A percentile compares a stretch with the other conserved stretches of the same genome.
Conservation (phyloP, 106 monocot species). For the Apostasia ramifera region DNA sequence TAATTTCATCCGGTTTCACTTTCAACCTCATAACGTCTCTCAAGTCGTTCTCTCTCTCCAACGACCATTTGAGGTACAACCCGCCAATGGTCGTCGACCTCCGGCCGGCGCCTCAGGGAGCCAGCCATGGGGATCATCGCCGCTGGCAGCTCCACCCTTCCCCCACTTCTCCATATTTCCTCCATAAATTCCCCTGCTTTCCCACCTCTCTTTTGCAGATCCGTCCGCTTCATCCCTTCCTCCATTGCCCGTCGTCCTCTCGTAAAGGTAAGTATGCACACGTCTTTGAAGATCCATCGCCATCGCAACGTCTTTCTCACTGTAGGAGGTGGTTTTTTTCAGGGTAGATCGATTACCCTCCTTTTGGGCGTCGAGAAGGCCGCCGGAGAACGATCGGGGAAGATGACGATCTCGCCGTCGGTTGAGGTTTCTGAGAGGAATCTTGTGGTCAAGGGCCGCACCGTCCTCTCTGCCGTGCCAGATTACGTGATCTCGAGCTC, state of each 20-base stretch:
- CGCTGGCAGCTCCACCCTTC: not conserved
- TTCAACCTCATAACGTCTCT: too few species aligned
- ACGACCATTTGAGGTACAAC: too few species aligned
- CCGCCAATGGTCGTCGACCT: too few species aligned
- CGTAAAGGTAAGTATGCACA: not conserved
- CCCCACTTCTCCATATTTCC: not conserved
- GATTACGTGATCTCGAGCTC: conserved; percentile 34
- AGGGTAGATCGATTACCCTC: not conserved
- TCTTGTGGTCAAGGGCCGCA: conserved; percentile 36
- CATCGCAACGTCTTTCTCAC: not conserved
- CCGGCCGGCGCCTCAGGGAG: too few species aligned
- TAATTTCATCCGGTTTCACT: too few species aligned
- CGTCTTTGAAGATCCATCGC: not conserved
- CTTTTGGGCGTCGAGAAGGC: not conserved
- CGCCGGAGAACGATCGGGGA: conserved; percentile 7
- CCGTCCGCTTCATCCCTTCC: too few species aligned
- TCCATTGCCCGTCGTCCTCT: not conserved
- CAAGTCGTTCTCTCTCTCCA: too few species aligned
- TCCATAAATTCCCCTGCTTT: not conserved
- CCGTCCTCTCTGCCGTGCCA: conserved; percentile 61
- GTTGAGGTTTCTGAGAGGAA: conserved; percentile 41
- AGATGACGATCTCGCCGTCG: conserved; percentile 52
- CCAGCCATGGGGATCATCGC: not conserved
- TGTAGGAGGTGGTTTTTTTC: not conserved
- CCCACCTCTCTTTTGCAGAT: too few species aligned